Evolutionary conservation across 306 rosid genomes (phyloP).

Genomic region (Alnus glutinosa): DNA sequence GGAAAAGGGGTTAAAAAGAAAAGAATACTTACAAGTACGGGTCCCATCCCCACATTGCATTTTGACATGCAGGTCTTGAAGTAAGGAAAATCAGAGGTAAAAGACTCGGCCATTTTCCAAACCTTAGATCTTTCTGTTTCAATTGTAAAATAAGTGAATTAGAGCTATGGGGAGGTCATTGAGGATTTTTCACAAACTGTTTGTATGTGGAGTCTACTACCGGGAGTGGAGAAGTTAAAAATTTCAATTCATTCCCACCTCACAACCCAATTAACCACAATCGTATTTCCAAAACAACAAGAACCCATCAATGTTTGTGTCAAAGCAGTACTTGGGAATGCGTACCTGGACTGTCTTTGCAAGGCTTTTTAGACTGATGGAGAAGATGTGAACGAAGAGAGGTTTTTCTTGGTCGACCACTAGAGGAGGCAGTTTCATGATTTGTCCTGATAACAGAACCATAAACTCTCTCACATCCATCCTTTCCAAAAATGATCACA

Average conservation of each 20-base stretch:
- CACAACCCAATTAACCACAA: no score
- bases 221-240: no score
- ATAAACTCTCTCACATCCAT: not conserved
- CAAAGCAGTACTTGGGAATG: not conserved
- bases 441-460: not conserved
- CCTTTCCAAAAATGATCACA: not conserved
- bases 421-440: not conserved
- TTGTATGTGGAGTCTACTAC: no score
- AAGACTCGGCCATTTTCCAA: not conserved
- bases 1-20: not conserved
- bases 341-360: constrained; percentile 11
- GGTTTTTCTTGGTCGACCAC: constrained; percentile 19
- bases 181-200: no score
- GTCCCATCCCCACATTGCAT: not conserved
- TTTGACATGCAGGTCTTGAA: not conserved
- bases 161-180: no score
- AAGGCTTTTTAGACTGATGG: not conserved
- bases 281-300: no score
- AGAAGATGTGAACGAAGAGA: not conserved
- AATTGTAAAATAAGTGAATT: not conserved
- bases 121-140: not conserved
- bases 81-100: constrained; percentile 7
- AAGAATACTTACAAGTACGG: not conserved
- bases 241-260: no score
- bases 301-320: not conserved